Percentiles rank a stretch among this genome's conserved stretches.
phyloP scores from a whole-genome alignment of 768 basidiomycete genomes.

The Mycena filopes region DNA sequence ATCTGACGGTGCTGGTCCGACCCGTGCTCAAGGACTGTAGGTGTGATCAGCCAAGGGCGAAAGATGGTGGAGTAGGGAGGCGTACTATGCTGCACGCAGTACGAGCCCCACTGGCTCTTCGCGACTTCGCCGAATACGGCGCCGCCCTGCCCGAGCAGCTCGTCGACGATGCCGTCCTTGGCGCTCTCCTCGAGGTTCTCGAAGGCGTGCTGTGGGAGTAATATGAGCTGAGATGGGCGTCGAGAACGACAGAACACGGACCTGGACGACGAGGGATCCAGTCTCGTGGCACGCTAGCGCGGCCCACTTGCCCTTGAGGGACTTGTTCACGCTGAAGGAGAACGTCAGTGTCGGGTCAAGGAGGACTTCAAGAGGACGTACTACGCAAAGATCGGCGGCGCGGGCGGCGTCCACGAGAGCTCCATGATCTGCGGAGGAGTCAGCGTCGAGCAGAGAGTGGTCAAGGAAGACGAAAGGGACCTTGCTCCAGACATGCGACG shows the following conservation, averaged over 20 bases:
- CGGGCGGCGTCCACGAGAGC: slow-evolving; percentile 85
- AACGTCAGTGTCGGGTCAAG: slow-evolving; percentile 14
- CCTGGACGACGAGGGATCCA: slow-evolving; percentile 89
- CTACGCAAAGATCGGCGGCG: slow-evolving; percentile 90
- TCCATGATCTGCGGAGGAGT: slow-evolving; percentile 80
- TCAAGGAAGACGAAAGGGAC: slow-evolving; percentile 46
- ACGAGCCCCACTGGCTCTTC: slow-evolving; percentile 91
- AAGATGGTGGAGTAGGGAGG: slow-evolving; percentile 16
- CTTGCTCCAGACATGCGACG: slow-evolving; percentile 94
- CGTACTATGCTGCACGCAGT: slow-evolving; percentile 88
- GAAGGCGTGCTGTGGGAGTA: slow-evolving; percentile 72
- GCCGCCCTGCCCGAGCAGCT: slow-evolving; percentile 79
- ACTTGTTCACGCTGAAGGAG: slow-evolving; percentile 78
- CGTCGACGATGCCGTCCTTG: slow-evolving; percentile 87
- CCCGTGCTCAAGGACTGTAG: slow-evolving; percentile 84
- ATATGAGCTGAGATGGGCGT: too few species aligned
- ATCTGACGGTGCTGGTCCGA: slow-evolving; percentile 78
- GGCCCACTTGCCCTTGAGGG: slow-evolving; percentile 90
- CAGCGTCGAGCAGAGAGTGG: slow-evolving; percentile 23
- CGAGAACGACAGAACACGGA: slow-evolving; percentile 40
- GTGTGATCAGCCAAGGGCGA: not conserved
- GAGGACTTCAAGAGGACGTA: slow-evolving; percentile 50
- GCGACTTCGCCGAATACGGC: slow-evolving; percentile 78
- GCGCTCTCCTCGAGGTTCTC: slow-evolving; percentile 87
- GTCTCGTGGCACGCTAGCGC: slow-evolving; percentile 91